Conservation (phyloP, 164 flowering plant species). For the Vitis amurensis region DNA sequence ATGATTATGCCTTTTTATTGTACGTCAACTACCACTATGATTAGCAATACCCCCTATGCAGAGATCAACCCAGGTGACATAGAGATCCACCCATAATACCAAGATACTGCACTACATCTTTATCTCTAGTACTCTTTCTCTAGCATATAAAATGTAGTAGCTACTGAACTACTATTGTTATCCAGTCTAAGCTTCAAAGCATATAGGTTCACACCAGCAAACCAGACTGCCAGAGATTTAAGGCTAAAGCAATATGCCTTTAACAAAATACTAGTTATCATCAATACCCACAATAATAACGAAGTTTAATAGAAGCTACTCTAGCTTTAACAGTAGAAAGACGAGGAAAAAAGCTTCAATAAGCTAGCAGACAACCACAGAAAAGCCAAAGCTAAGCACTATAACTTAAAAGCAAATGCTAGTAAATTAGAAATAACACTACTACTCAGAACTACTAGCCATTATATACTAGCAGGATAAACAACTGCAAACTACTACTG, state of each 20-base stretch:
- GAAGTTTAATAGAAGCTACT: constrained; percentile 2
- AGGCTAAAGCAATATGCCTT: neutral
- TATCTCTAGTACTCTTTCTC: constrained; percentile 1
- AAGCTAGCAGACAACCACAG: neutral
- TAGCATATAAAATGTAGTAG: neutral
- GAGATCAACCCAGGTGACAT: neutral
- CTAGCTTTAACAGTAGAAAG: neutral
- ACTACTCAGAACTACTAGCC: constrained; percentile 10
- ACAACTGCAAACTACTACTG: constrained; percentile 8
- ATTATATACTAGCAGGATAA: constrained; percentile 6
- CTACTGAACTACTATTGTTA: neutral
- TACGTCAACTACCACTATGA: constrained; percentile 5
- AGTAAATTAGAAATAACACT: constrained; percentile 1
- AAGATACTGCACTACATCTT: neutral
- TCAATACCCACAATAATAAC: constrained; percentile 3
- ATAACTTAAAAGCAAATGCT: constrained; percentile 3
- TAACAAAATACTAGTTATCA: neutral
- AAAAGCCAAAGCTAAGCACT: constrained; percentile 6
- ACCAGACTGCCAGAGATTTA: neutral
- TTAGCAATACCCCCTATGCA: constrained; percentile 1
- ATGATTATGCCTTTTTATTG: constrained; percentile 2
- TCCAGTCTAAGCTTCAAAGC: neutral
- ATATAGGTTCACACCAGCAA: neutral
- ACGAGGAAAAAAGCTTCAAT: constrained; percentile 2
- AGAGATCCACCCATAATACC: neutral